Conservation (phyloP, 2,329 filamentous ascomycete genomes). For the Aureobasidium leucospermi region DNA sequence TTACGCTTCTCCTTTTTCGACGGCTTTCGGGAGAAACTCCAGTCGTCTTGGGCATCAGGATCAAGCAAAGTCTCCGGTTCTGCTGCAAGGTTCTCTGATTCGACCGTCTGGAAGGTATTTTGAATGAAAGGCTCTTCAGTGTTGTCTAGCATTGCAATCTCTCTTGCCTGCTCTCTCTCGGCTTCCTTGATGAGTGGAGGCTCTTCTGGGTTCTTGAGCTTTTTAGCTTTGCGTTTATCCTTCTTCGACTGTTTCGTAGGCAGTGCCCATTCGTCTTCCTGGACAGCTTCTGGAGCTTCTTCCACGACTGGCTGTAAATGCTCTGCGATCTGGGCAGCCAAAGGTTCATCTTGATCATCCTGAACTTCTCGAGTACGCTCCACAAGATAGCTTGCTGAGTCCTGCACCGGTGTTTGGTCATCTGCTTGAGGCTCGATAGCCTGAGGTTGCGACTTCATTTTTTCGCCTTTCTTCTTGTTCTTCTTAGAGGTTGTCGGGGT, state of each 20-base stretch:
- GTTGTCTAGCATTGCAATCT: neutral
- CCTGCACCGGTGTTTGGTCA: neutral
- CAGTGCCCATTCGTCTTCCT: neutral
- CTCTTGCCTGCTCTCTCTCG: neutral
- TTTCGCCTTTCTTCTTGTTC: conserved; percentile 12
- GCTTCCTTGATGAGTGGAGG: neutral
- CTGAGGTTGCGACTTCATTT: neutral
- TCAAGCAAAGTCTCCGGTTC: neutral
- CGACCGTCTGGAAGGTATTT: too few relatives aligned
- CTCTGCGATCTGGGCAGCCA: neutral
- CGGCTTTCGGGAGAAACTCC: neutral
- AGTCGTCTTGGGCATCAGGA: neutral
- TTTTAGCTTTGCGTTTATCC: conserved; percentile 14
- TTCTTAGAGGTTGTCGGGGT: conserved; percentile 16
- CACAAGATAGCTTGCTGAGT: neutral
- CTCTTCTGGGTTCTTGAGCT: neutral
- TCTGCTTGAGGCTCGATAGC: too few relatives aligned
- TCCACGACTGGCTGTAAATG: neutral
- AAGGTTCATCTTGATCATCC: neutral
- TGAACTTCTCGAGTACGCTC: neutral
- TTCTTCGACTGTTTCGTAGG: conserved; percentile 9
- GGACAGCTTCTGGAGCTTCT: neutral
- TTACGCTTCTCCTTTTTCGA: conserved; percentile 22
- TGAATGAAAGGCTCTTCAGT: neutral
- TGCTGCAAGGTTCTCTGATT: neutral